Conservation (phyloP, 208 protist species). For the Willaertia magna region DNA sequence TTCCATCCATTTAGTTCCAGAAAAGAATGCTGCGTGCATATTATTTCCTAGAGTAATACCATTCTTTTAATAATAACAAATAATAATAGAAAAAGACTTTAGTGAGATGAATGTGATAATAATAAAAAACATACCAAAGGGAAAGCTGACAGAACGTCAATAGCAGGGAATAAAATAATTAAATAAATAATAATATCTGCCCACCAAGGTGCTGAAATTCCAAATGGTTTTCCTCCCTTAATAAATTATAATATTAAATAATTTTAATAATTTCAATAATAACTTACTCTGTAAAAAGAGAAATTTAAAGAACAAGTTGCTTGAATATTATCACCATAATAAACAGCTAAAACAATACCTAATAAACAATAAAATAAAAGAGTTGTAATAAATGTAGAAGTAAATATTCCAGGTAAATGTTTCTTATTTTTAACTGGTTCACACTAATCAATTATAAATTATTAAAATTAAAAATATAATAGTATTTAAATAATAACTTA, state of each 20-base stretch:
- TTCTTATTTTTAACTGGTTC: conserved; percentile 13
- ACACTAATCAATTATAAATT: neutral
- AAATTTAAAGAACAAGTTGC: conserved; percentile 4
- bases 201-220: neutral
- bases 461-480: no score
- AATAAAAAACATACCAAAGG: neutral
- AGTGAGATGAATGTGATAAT: no score
- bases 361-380: neutral
- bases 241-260: no score
- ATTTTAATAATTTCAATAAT: no score
- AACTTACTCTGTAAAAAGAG: neutral
- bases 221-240: conserved; percentile 6
- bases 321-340: conserved; percentile 8
- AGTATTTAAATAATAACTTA: neutral
- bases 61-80: neutral
- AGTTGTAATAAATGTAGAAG: neutral
- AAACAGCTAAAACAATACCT: neutral
- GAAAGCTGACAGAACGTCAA: conserved; percentile 12
- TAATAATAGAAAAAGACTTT: no score
- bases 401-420: neutral
- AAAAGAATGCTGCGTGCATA: neutral
- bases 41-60: neutral
- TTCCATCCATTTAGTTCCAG: neutral
- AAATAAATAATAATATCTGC: neutral
- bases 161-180: conserved; percentile 9